Conservation (phyloP, 306 rosid genomes). For the Crotalaria pallida region DNA sequence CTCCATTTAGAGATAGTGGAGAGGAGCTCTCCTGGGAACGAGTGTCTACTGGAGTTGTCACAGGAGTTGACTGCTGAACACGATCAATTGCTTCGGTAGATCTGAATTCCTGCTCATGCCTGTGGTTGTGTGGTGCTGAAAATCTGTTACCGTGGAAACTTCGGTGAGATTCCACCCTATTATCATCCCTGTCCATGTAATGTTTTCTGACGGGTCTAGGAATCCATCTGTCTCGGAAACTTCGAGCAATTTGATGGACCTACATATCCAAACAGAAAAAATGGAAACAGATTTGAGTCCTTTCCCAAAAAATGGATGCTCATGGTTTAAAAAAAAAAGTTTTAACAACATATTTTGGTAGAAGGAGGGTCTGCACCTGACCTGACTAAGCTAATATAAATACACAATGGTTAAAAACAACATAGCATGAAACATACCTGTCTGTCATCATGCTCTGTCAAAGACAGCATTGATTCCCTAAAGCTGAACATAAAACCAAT, state of each 20-base stretch:
- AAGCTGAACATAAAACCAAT: conserved; percentile 61
- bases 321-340: neutral
- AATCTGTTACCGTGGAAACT: conserved; percentile 49
- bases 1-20: conserved; percentile 31
- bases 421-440: conserved; percentile 49
- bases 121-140: conserved; percentile 37
- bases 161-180: conserved; percentile 56
- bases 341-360: neutral
- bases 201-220: conserved; percentile 54
- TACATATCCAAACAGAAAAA: conserved; percentile 33
- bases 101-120: conserved; percentile 62
- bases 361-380: neutral
- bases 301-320: conserved; percentile 9
- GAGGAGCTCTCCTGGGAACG: conserved; percentile 48
- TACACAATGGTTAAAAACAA: neutral
- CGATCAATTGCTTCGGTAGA: conserved; percentile 55
- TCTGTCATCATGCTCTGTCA: conserved; percentile 95
- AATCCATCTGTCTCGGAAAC: conserved; percentile 92
- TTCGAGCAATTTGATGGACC: conserved; percentile 99
- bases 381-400: conserved; percentile 1
- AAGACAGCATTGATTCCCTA: conserved; percentile 76
- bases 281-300: neutral
- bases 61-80: conserved; percentile 39
- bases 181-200: conserved; percentile 61
- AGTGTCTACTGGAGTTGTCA: conserved; percentile 36